Percentiles rank a stretch among this genome's conserved stretches.
These are phyloP conservation scores for Adenanthera pavonina DNA, from an alignment of 306 rosid genomes.

Conservation along the genomic window DNA sequence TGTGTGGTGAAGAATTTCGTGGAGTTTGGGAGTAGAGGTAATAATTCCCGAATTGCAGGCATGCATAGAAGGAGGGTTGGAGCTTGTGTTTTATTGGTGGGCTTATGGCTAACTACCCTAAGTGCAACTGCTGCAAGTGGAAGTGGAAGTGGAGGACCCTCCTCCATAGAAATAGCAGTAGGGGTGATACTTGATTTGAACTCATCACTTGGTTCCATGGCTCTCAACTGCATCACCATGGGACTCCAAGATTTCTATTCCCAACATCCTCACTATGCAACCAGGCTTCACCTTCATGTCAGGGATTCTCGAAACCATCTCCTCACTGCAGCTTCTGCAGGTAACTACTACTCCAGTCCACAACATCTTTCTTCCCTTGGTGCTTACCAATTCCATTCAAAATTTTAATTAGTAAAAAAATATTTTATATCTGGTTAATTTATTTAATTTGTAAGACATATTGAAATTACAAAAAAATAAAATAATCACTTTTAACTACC, in stretches of 20 bases:
- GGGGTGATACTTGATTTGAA: constrained; percentile 43
- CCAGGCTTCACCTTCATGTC: constrained; percentile 12
- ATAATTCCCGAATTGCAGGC: not conserved
- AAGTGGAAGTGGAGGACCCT: not conserved
- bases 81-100: not conserved
- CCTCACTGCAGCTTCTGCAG: constrained; percentile 42
- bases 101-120: not conserved
- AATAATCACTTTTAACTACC: too few relatives aligned
- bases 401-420: too few relatives aligned
- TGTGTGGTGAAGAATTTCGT: too few relatives aligned
- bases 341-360: too few relatives aligned
- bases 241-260: constrained; percentile 41
- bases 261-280: constrained; percentile 16
- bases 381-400: too few relatives aligned
- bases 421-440: too few relatives aligned
- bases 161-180: constrained; percentile 15
- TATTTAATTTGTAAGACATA: too few relatives aligned
- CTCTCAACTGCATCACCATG: constrained; percentile 32
- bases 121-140: not conserved
- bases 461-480: too few relatives aligned
- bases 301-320: constrained; percentile 34
- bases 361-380: too few relatives aligned
- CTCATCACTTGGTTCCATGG: constrained; percentile 22
- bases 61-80: not conserved
- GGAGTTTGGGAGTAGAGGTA: too few relatives aligned